These are phyloP conservation scores for Carallia brachiata DNA, from an alignment of 345 rosid genomes.

Conservation along the genomic window DNA sequence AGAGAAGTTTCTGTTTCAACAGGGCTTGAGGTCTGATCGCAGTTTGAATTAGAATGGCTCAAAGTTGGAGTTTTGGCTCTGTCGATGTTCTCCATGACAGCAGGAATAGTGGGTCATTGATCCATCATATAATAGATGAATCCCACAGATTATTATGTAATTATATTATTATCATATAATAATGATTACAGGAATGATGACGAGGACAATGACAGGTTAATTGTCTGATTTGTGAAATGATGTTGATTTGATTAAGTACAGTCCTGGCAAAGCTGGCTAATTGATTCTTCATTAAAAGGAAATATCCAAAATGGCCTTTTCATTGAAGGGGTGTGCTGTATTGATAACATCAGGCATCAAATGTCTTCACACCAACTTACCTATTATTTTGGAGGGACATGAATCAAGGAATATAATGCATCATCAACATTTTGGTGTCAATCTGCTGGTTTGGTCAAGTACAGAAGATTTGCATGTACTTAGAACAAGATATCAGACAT, in stretches of 20 bases:
- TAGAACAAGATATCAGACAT: not conserved
- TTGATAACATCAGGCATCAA: not conserved
- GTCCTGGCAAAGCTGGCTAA: not conserved
- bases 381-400: conserved; percentile 7
- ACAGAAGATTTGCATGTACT: not conserved
- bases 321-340: not conserved
- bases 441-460: not conserved
- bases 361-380: not conserved
- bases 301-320: not conserved
- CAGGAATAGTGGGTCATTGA: not conserved
- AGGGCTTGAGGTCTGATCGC: not conserved
- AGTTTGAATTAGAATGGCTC: not conserved
- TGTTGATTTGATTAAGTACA: too few species aligned
- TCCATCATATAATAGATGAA: not conserved
- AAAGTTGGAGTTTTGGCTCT: conserved; percentile 2
- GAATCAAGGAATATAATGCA: conserved; percentile 3
- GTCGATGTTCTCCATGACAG: conserved; percentile 8
- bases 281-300: not conserved
- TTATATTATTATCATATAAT: not conserved
- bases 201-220: not conserved
- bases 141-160: not conserved
- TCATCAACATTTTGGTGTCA: not conserved
- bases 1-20: not conserved
- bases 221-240: not conserved
- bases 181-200: conserved; percentile 10